Base-by-base conservation (phyloP, 768 basidiomycete genomes). In the Cytidiella melzeri region DNA sequence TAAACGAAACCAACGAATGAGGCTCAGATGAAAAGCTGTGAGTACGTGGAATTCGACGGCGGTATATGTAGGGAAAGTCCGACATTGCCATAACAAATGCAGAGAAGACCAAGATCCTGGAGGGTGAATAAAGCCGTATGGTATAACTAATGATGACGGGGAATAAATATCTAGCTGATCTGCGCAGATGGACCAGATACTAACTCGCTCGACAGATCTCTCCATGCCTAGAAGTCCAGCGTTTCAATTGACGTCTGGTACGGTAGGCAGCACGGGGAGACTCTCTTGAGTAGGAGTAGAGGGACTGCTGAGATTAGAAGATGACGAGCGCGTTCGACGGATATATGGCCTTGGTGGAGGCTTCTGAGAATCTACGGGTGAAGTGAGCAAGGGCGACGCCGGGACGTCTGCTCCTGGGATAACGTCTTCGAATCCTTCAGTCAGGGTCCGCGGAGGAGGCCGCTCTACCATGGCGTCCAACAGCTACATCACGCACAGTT, bases 381-480 rank as follows among this genome's bases (percentile, higher is more conserved):
- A 50, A 24, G 60, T 56, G 2, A 41, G 12, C 1, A 47, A 15
- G 15, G 57, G 48, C 1, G 57, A 42, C 4, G 24, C 9, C 3
- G 45, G 48, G 12, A 44, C 39, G 1, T 21, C 24, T 1, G 23
- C 10, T 18, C 27, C 34, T 9, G 21, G 19, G 11, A 39, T 41
- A 7, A n/a, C 19, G 9, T 27, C 60, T 13, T 56, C 56, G 34
- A 60, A 64, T 15, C 81, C 83, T 47, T 88, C 87, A 12, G 74
- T 69, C 40, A 91, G 65, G 1, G 83, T 76, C 6, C 87, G 80
- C 2, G 86, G 84, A 3, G 89, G 87, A 1, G 89, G 85, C 1
- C 90, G 79, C 61, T 92, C 89, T 21, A 92, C 87, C 79, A 87
- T 84, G 0, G 88, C 87, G 61, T 88, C 86, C 11, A 92, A 74